These are phyloP conservation scores for Penicillium soppii DNA, from an alignment of 495 filamentous ascomycete genomes.

Conservation along the genomic window DNA sequence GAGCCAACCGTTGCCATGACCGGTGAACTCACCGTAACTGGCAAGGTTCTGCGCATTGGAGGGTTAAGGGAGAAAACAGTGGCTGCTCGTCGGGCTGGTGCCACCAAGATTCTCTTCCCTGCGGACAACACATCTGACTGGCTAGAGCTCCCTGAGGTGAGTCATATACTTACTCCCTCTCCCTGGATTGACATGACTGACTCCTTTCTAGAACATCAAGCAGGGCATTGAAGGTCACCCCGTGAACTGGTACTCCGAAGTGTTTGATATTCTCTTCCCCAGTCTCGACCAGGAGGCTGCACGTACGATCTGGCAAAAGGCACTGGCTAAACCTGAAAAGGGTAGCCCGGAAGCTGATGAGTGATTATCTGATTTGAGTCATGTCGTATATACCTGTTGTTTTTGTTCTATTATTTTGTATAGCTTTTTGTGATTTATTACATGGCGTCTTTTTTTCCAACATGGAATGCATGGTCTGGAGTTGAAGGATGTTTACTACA, in stretches of 20 bases:
- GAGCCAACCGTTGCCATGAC: constrained; percentile 96
- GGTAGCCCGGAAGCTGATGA: constrained; percentile 40
- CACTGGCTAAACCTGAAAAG: constrained; percentile 59
- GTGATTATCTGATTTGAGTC: constrained; percentile 1
- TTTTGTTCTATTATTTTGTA: no score
- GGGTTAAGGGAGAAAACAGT: constrained; percentile 99
- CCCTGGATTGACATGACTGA: constrained; percentile 15
- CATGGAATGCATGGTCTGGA: constrained; percentile 14
- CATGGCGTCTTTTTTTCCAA: constrained; percentile 11
- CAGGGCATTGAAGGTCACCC: constrained; percentile 87
- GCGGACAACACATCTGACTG: constrained; percentile 93
- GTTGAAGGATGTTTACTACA: constrained; percentile 8
- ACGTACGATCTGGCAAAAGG: constrained; percentile 70
- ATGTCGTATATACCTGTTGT: constrained; percentile 19
- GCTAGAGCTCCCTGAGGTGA: constrained; percentile 94
- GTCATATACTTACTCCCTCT: constrained; percentile 7
- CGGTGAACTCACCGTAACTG: constrained; percentile 95
- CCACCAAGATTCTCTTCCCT: constrained; percentile 94
- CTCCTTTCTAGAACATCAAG: constrained; percentile 81
- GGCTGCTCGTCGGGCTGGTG: constrained; percentile 88
- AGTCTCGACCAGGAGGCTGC: constrained; percentile 71
- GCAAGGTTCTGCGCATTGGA: constrained; percentile 94
- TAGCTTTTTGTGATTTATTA: constrained; percentile 24
- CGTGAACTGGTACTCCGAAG: constrained; percentile 89
- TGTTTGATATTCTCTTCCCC: constrained; percentile 89